A percentile compares a stretch with the other conserved stretches of the same genome.
Conservation (phyloP, 176 grass and related monocot species). For the Oryza australiensis region DNA sequence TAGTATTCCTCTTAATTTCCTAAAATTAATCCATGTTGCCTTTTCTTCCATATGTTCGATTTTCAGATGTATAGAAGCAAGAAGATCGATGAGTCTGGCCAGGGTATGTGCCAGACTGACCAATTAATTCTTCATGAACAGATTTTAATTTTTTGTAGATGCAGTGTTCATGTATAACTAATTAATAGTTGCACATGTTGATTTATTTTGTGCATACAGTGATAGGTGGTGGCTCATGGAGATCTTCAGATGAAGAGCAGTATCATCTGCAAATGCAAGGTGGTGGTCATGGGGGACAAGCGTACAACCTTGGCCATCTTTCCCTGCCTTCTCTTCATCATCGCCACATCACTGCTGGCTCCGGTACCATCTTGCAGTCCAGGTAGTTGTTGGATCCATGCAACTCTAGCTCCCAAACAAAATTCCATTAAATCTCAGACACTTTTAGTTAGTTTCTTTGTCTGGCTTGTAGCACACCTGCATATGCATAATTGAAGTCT, state of each 20-base stretch:
- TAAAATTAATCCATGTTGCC: neutral
- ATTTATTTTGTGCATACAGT: neutral
- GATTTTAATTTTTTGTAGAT: no score
- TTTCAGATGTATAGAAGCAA: slow-evolving; percentile 83
- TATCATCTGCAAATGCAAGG: neutral
- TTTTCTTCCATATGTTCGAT: neutral
- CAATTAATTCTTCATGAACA: neutral
- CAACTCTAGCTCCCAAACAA: slow-evolving; percentile 12
- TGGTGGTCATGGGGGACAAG: neutral
- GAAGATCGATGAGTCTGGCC: slow-evolving; percentile 60
- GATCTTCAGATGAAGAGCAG: neutral
- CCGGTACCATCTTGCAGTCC: slow-evolving; percentile 17
- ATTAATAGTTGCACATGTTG: neutral
- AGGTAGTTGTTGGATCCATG: neutral
- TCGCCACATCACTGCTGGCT: slow-evolving; percentile 17
- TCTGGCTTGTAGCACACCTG: neutral
- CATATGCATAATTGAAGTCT: neutral
- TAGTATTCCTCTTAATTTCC: neutral
- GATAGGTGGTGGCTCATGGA: slow-evolving; percentile 23
- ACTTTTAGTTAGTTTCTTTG: neutral
- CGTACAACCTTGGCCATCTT: slow-evolving; percentile 35
- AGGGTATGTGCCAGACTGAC: slow-evolving; percentile 29
- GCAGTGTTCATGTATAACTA: neutral
- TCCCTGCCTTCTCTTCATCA: slow-evolving; percentile 30
- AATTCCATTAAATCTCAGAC: slow-evolving; percentile 23